phyloP scores from a whole-genome alignment of 2,329 filamentous ascomycete species.

The Dendryphion nanum region DNA sequence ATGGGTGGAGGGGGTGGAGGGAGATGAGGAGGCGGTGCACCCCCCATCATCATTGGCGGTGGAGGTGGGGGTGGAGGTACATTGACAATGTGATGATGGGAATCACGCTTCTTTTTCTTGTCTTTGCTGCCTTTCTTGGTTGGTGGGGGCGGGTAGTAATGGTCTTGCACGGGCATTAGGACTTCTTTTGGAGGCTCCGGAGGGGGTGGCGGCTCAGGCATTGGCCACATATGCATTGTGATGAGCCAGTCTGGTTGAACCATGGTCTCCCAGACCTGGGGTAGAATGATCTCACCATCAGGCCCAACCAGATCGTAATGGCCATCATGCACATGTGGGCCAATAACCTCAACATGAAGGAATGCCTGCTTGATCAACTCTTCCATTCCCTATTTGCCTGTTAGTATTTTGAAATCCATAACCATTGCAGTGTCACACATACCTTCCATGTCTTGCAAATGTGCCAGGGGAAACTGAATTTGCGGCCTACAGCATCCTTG shows the following conservation, averaged over 20 bases:
- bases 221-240: slow-evolving; percentile 47
- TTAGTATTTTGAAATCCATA: slow-evolving; percentile 22
- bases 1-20: slow-evolving; percentile 5
- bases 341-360: slow-evolving; percentile 44
- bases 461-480: slow-evolving; percentile 89
- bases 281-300: slow-evolving; percentile 47
- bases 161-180: neutral
- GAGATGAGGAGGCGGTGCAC: slow-evolving; percentile 3
- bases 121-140: slow-evolving; percentile 2
- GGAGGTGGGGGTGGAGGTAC: slow-evolving; percentile 1
- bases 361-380: slow-evolving; percentile 47
- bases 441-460: slow-evolving; percentile 82
- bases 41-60: slow-evolving; percentile 1
- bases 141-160: neutral
- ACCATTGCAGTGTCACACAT: slow-evolving; percentile 43
- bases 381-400: slow-evolving; percentile 56
- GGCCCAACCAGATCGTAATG: slow-evolving; percentile 47
- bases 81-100: neutral
- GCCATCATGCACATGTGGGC: slow-evolving; percentile 43
- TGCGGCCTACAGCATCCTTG: slow-evolving; percentile 87
- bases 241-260: slow-evolving; percentile 46
- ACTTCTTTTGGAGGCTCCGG: neutral
- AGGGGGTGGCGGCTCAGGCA: slow-evolving; percentile 31
- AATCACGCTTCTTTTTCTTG: slow-evolving; percentile 2
- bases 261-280: slow-evolving; percentile 47